phyloP scores from a whole-genome alignment of 306 rosid genomes.

The Psophocarpus tetragonolobus region DNA sequence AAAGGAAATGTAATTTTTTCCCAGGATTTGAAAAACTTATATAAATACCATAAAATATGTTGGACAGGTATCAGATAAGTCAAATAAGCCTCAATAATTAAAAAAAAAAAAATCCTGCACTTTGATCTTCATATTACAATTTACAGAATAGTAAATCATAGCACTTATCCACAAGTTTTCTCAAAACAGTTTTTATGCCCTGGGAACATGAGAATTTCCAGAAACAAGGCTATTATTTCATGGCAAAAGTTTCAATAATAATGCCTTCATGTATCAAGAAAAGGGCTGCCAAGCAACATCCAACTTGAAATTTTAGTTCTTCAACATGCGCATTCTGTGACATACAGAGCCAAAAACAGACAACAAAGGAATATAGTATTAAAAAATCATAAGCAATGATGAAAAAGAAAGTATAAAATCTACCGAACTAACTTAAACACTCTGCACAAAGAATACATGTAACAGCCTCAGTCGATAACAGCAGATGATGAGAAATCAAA shows the following conservation, averaged over 20 bases:
- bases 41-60: not conserved
- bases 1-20: not conserved
- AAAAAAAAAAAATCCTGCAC: not conserved
- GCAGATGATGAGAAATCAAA: conserved; percentile 32
- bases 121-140: not conserved
- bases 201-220: conserved; percentile 11
- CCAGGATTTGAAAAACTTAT: not conserved
- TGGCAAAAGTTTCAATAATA: conserved; percentile 17
- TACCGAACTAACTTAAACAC: conserved; percentile 44
- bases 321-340: conserved; percentile 34
- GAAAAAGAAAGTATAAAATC: conserved; percentile 35
- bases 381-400: conserved; percentile 36
- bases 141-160: not conserved
- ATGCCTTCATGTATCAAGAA: conserved; percentile 10
- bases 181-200: not conserved
- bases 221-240: not conserved
- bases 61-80: not conserved
- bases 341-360: conserved; percentile 28
- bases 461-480: conserved; percentile 42
- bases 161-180: not conserved
- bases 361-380: not conserved
- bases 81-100: not conserved
- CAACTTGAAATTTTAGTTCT: conserved; percentile 29
- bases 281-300: conserved; percentile 15
- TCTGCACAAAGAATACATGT: conserved; percentile 34